Evolutionary conservation across 2,329 filamentous ascomycete genomes (phyloP).

Genomic region (Hymenoscyphus linearis): DNA sequence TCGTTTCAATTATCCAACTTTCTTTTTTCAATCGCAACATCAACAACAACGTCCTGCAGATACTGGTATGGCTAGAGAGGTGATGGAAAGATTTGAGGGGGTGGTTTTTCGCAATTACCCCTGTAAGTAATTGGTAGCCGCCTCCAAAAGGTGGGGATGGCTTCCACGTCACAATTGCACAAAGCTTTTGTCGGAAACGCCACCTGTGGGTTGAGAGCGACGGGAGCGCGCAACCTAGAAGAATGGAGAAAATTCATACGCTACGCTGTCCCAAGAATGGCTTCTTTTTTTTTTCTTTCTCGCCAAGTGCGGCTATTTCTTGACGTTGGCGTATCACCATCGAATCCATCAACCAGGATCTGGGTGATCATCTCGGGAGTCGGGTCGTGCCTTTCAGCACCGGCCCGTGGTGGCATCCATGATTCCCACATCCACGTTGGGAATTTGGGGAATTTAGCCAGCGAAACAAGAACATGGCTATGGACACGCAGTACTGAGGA

Average conservation of each 20-base stretch:
- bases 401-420: conserved; percentile 17
- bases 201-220: not conserved
- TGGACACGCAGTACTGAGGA: not conserved
- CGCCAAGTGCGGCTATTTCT: conserved; percentile 19
- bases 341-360: conserved; percentile 22
- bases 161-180: not conserved
- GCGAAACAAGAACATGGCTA: conserved; percentile 5
- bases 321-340: conserved; percentile 10
- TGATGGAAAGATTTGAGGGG: not conserved
- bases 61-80: not conserved
- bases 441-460: conserved; percentile 18
- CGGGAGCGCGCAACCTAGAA: not conserved
- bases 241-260: not conserved
- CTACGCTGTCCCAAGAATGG: conserved; percentile 1
- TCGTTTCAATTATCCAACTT: not conserved
- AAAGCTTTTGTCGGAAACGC: not conserved
- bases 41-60: not conserved
- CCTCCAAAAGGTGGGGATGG: not conserved
- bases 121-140: not conserved
- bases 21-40: not conserved
- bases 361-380: conserved; percentile 25
- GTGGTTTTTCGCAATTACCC: not conserved
- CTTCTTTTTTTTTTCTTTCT: conserved; percentile 5
- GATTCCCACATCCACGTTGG: conserved; percentile 13
- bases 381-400: conserved; percentile 21